Conservation (phyloP, 768 basidiomycete genomes). For the Galerina marginata region DNA sequence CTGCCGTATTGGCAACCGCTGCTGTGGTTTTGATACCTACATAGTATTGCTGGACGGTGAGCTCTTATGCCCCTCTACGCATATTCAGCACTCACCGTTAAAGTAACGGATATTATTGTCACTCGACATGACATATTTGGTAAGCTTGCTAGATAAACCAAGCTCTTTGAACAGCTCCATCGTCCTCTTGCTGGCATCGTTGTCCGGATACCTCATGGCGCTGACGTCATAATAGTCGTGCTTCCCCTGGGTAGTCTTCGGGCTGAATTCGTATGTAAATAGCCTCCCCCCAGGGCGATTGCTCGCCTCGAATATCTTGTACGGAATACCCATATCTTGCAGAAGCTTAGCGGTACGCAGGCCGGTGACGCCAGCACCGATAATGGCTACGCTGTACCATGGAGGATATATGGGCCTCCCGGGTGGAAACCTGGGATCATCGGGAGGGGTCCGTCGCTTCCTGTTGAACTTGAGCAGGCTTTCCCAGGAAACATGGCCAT, state of each 20-base stretch:
- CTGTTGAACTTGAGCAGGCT: neutral
- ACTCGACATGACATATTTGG: constrained; percentile 6
- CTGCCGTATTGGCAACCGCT: neutral
- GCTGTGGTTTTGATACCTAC: constrained; percentile 6
- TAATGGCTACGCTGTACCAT: constrained; percentile 12
- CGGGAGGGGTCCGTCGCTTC: neutral
- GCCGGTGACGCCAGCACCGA: constrained; percentile 27
- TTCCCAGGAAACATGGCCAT: neutral
- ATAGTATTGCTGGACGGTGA: neutral
- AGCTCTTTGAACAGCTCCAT: constrained; percentile 31
- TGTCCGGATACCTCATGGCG: constrained; percentile 39
- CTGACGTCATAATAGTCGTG: constrained; percentile 30
- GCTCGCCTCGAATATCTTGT: constrained; percentile 31
- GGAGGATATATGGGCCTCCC: neutral
- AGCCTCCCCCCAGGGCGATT: constrained; percentile 27
- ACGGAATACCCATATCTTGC: constrained; percentile 26
- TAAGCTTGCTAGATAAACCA: constrained; percentile 12
- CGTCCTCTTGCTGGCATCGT: constrained; percentile 29
- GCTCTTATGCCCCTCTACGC: neutral
- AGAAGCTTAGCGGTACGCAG: constrained; percentile 33
- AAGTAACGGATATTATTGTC: constrained; percentile 17
- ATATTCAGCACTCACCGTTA: constrained; percentile 7
- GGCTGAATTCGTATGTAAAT: constrained; percentile 28
- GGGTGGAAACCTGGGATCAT: neutral
- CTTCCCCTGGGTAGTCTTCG: neutral